Evolutionary conservation across 768 basidiomycete species (phyloP).

Genomic region (Fomitopsis serialis): DNA sequence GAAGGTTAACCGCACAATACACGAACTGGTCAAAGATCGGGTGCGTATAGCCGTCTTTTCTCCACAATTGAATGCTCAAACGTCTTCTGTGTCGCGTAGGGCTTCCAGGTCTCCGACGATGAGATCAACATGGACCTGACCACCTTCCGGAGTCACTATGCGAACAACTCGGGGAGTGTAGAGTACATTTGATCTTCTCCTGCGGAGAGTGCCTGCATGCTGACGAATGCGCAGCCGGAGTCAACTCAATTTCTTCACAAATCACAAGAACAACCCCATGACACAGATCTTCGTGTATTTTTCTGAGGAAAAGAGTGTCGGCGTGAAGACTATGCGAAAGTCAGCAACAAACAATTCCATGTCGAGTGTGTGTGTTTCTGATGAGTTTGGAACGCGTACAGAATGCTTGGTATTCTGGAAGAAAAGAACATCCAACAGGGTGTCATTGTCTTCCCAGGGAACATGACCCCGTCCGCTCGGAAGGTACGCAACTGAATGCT

Average conservation of each 20-base stretch:
- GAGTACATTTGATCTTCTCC: conserved; percentile 47
- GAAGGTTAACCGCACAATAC: conserved; percentile 94
- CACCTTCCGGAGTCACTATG: conserved; percentile 70
- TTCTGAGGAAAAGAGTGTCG: conserved; percentile 92
- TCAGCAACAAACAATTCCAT: conserved; percentile 33
- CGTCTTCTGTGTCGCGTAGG: conserved; percentile 43
- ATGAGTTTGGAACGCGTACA: conserved; percentile 25
- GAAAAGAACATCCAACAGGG: conserved; percentile 87
- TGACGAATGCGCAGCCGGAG: conserved; percentile 56
- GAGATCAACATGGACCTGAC: conserved; percentile 87
- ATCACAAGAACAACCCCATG: conserved; percentile 53
- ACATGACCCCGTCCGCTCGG: conserved; percentile 94
- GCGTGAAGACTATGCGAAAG: conserved; percentile 98
- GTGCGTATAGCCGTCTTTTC: conserved; percentile 38
- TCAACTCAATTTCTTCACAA: conserved; percentile 88
- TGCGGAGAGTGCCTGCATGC: not conserved
- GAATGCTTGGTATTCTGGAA: conserved; percentile 85
- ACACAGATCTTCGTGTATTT: conserved; percentile 94
- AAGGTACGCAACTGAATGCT: conserved; percentile 48
- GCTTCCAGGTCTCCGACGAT: conserved; percentile 89
- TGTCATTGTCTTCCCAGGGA: conserved; percentile 92
- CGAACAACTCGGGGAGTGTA: conserved; percentile 65
- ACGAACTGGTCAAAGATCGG: conserved; percentile 93
- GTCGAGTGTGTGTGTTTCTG: not conserved
- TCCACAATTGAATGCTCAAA: conserved; percentile 6